Conservation (phyloP, 192 early-diverging fungal species). For the Coemansia sp. region DNA sequence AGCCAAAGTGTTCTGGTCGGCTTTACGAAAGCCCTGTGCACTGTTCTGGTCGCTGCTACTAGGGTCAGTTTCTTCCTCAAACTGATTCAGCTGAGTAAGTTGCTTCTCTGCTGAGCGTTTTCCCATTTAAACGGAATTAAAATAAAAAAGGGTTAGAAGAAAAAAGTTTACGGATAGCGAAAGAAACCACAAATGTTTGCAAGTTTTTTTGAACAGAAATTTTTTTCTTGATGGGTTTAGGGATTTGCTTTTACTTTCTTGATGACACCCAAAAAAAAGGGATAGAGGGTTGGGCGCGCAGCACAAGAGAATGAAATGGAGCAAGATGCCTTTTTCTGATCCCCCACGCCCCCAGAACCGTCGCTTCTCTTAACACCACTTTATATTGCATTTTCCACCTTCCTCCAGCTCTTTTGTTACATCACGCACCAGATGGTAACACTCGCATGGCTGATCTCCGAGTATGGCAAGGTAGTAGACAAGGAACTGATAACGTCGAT, state of each 20-base stretch:
- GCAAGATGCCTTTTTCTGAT: neutral
- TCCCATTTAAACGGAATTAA: constrained; percentile 24
- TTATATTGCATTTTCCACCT: neutral
- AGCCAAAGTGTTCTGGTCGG: constrained; percentile 21
- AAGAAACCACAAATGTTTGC: too few relatives aligned
- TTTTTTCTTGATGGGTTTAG: neutral
- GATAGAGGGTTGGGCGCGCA: neutral
- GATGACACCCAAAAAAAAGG: neutral
- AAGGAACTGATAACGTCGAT: constrained; percentile 34
- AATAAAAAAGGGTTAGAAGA: neutral
- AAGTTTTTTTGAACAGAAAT: too few relatives aligned
- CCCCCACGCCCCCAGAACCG: neutral
- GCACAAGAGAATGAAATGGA: neutral
- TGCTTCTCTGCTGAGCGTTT: constrained; percentile 53
- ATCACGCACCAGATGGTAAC: constrained; percentile 10
- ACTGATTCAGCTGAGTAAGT: constrained; percentile 54
- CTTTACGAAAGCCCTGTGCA: constrained; percentile 21
- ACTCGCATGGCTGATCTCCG: constrained; percentile 28
- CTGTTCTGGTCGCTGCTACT: constrained; percentile 3
- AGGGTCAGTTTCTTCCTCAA: constrained; percentile 35
- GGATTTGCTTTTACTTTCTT: neutral
- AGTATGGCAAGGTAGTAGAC: constrained; percentile 40
- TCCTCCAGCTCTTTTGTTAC: neutral
- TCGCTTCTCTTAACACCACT: neutral
- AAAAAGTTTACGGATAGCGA: neutral